Evolutionary conservation across 1,284 basidiomycete species (phyloP).

Genomic region (Inonotus obliquus): DNA sequence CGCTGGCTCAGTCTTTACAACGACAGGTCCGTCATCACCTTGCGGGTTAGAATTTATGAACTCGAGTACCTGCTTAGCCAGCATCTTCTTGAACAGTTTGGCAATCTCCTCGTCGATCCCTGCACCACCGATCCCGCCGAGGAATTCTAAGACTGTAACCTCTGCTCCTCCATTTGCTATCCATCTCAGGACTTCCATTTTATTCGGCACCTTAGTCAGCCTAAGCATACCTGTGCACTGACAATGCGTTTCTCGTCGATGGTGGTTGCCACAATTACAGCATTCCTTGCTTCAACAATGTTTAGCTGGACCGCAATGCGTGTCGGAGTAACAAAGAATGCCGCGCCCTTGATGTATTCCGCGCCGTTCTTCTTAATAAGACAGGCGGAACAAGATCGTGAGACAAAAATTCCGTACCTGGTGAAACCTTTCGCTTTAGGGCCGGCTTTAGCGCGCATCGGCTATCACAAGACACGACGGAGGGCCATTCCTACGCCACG

Average conservation of each 20-base stretch:
- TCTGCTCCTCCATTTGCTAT: conserved; percentile 97
- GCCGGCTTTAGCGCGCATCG: background rate
- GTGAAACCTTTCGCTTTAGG: background rate
- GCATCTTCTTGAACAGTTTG: conserved; percentile 92
- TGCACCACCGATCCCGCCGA: conserved; percentile 86
- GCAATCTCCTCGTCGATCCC: conserved; percentile 96
- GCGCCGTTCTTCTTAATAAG: conserved; percentile 99
- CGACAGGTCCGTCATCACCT: conserved; percentile 73
- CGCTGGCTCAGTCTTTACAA: conserved; percentile 83
- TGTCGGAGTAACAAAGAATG: conserved; percentile 81
- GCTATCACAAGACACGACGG: background rate
- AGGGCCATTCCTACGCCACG: background rate
- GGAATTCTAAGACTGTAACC: conserved; percentile 96
- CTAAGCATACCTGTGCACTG: conserved; percentile 89
- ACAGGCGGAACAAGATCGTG: conserved; percentile 27
- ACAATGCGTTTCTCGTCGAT: conserved; percentile 98
- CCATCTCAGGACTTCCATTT: conserved; percentile 98
- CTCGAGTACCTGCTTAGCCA: conserved; percentile 93
- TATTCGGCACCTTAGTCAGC: conserved; percentile 88
- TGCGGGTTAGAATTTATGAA: conserved; percentile 95
- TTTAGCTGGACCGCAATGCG: conserved; percentile 76
- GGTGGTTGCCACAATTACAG: conserved; percentile 89
- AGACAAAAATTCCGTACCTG: background rate
- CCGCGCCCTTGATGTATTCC: conserved; percentile 95
- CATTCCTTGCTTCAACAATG: conserved; percentile 87